Evolutionary conservation across 306 rosid species (phyloP).

Genomic region (Malus fusca): DNA sequence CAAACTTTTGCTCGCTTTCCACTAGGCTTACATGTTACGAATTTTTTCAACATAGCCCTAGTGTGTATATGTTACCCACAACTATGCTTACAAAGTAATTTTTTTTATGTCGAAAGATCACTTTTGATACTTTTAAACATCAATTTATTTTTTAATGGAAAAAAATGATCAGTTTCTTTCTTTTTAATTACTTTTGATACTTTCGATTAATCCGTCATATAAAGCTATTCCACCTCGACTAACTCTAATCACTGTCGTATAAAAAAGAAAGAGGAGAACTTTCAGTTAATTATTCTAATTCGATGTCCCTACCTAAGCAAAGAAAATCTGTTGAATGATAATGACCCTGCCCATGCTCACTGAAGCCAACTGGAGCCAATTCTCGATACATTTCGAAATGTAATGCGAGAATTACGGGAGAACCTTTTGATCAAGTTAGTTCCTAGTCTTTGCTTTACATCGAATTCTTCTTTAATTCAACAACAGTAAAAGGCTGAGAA

Average conservation of each 20-base stretch:
- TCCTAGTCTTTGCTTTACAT: slow-evolving; percentile 45
- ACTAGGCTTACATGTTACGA: no score
- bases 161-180: no score
- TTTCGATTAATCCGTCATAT: not conserved
- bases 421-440: not conserved
- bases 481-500: not conserved
- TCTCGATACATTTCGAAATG: not conserved
- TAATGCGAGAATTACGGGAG: slow-evolving; percentile 43
- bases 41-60: not conserved
- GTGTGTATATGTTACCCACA: not conserved
- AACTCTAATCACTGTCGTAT: not conserved
- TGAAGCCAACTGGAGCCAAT: not conserved
- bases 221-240: not conserved
- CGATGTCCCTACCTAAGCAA: not conserved
- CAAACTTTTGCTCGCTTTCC: not conserved
- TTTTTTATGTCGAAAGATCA: no score
- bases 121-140: no score
- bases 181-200: no score
- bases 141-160: not conserved
- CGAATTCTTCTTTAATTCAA: slow-evolving; percentile 34
- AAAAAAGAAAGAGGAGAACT: not conserved
- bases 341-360: not conserved
- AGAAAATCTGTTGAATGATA: not conserved
- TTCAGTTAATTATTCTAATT: not conserved
- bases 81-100: not conserved